Evolutionary conservation across 179 eudicot genomes (phyloP).

Genomic region (Kewa caespitosa): DNA sequence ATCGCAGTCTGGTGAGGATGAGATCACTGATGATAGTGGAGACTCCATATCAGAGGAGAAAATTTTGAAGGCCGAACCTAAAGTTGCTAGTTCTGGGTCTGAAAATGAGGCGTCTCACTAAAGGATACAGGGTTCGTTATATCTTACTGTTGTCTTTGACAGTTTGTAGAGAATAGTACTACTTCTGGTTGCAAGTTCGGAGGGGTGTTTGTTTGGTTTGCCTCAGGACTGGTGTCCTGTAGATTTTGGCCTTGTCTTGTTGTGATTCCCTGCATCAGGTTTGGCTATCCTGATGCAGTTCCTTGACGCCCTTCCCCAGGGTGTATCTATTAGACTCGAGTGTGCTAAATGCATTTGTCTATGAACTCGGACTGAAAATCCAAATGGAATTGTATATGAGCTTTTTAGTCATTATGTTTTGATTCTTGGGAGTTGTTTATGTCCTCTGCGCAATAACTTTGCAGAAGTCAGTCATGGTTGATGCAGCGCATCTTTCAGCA

Average conservation of each 20-base stretch:
- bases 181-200: slow-evolving; percentile 14
- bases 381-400: slow-evolving; percentile 16
- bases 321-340: neutral
- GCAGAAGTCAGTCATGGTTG: no score
- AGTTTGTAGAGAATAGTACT: slow-evolving; percentile 8
- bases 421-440: no score
- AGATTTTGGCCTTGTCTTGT: neutral
- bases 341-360: neutral
- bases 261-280: neutral
- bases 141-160: neutral
- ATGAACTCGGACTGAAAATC: neutral
- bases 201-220: neutral
- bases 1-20: slow-evolving; percentile 26
- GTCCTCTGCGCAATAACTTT: no score
- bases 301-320: neutral
- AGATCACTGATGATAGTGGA: slow-evolving; percentile 33
- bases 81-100: slow-evolving; percentile 14
- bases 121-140: neutral
- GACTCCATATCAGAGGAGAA: slow-evolving; percentile 55
- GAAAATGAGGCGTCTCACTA: slow-evolving; percentile 12
- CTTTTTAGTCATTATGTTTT: neutral
- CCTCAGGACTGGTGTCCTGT: neutral
- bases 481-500: no score
- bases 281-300: slow-evolving; percentile 20
- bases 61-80: slow-evolving; percentile 34